Conservation (phyloP, 352 stramenopile genomes). For the Globisporangium alternatum region DNA sequence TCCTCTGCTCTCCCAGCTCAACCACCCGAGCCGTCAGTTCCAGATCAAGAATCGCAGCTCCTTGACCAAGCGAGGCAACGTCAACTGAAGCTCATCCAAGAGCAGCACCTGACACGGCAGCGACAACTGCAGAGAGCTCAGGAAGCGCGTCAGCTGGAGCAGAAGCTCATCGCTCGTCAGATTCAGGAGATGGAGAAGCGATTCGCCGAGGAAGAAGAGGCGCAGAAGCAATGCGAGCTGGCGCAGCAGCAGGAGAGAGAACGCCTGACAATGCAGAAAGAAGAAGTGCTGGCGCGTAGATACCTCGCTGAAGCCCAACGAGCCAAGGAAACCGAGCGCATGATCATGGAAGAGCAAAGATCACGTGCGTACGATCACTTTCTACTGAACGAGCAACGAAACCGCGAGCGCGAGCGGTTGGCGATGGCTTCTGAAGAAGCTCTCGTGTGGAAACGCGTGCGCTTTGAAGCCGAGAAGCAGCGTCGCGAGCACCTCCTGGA, state of each 20-base stretch:
- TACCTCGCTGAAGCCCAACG: background rate
- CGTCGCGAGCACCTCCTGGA: conserved; percentile 15
- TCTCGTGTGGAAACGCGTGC: conserved; percentile 1
- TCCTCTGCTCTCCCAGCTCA: background rate
- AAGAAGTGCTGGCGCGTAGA: conserved; percentile 13
- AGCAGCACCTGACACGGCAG: conserved; percentile 17
- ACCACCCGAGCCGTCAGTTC: background rate
- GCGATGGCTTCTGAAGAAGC: conserved; percentile 17
- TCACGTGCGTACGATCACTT: background rate
- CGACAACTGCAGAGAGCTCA: conserved; percentile 10
- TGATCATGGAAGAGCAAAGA: conserved; percentile 11
- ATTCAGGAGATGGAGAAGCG: conserved; percentile 19
- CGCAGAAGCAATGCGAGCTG: conserved; percentile 6
- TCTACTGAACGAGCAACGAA: background rate
- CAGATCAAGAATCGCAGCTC: background rate
- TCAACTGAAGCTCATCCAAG: conserved; percentile 11
- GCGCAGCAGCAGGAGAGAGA: conserved; percentile 15
- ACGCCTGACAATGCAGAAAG: conserved; percentile 17
- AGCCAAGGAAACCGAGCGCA: background rate
- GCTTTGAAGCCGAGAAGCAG: conserved; percentile 7
- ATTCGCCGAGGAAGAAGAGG: conserved; percentile 12
- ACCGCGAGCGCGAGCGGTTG: background rate
- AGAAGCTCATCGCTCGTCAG: conserved; percentile 22
- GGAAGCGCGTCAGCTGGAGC: conserved; percentile 24
- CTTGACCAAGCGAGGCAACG: background rate